Evolutionary conservation across 2,329 filamentous ascomycete species (phyloP), one percentile per base, ranked within the genome.

Genomic region (Trichoderma atroviride): DNA sequence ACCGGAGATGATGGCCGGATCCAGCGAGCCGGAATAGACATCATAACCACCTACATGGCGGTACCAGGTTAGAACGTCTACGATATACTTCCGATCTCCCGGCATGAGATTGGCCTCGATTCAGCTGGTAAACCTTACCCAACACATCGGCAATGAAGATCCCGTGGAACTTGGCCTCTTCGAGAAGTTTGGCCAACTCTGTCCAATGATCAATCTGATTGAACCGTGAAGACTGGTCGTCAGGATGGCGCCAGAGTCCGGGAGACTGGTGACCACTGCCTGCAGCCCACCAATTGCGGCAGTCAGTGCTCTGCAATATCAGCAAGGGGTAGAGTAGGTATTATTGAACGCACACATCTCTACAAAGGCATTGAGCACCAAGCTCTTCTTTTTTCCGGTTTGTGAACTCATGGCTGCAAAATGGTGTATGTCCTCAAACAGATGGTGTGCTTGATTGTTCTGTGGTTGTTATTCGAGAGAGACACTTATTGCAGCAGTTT

Each of bases 11-110:
- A 90, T 85, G 0, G 88, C 88, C 0, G 89, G 86, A 1, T 86
- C 84, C 3, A 91, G 81, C 0, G 80, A 81, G 70, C 87, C 89
- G 40, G 87, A 87, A 77, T 91, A 92, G 2, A 92, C 89, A 79
- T 92, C 90, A 74, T 92, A 92, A 3, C 88, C 88, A 19, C 88
- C 89, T 78, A 10, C 63, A 56, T 27, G 19, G 74, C 61, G 52
- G 10, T 7, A 7, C 10, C 27, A 7, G 0, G n/a, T 2, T n/a
- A 31, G 66, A 65, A 56, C 24, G 35, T 59, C 37, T 58, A 5
- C 24, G 31, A 22, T 27, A 50, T 24, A 40, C 13, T 53, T 31
- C 40, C 53, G 24, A 40, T 40, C n/a, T 35, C 35, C 33, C 47
- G 2, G 16, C 19, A 13, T 27, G 16, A 33, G 35, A 14, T 29